Base-by-base conservation (phyloP, 2,329 filamentous ascomycete species). In the Trichoderma gracile region DNA sequence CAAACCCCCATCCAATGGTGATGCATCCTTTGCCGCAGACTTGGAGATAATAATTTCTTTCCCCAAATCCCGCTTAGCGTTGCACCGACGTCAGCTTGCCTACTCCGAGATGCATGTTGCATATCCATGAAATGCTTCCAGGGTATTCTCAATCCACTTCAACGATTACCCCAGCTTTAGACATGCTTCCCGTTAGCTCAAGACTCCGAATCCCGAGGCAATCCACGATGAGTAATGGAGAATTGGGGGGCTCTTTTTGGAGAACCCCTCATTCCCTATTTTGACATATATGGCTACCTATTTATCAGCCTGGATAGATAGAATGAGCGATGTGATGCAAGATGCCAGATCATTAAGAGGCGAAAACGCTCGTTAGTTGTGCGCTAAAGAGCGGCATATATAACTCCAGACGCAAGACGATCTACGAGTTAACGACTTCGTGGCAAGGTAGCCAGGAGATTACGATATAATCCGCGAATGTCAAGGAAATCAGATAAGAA, bases 131-230 rank as follows among this genome's bases (percentile, higher is more conserved):
- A 12, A 3, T 27, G 8, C 30, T 10, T 33, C 9, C 8, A 33
- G 30, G 8, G 8, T 10, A 33, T 33, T 10, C 10, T 10, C 8
- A 33, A 12, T 9, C 47, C 23, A 30, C 47, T 50, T n/a, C n/a
- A 9, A 25, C 19, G 25, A 27, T 33, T 60, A 60, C 57, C 57
- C 57, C 57, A 61, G 40, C 58, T 61, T 61, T 59, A 9, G 30
- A 33, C 30, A 9, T 33, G 30, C 30, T 33, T 33, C 30, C 30
- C 30, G 30, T 33, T 33, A 33, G 30, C 8, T 10, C 30, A 53
- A 53, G 27, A 53, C 58, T 30, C 58, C 58, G 58, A 61, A 61
- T 61, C 47, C 58, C 58, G 58, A 61, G 46, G 42, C 54, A 21
- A 30, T 40, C 30, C n/a, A 38, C 33, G 57, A 43, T 61, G 47